Base-by-base conservation (phyloP, 768 basidiomycete genomes). In the Arthromyces matolae region DNA sequence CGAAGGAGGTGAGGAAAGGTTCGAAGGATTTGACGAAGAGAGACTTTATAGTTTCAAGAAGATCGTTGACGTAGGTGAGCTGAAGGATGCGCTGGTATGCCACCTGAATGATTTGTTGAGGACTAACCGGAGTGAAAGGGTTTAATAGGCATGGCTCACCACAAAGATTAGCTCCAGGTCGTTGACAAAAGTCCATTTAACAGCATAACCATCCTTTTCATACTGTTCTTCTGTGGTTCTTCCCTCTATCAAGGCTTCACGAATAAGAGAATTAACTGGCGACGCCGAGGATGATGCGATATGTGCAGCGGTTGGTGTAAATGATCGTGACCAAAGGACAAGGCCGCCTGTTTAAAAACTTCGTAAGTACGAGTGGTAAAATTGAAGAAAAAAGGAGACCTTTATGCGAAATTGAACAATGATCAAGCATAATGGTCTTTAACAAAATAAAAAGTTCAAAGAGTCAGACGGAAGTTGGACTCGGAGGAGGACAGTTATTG, bases 121-220 rank as follows among this genome's bases (percentile, higher is more conserved):
- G 50, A 47, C 46, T 51, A 37, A 44, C 12, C 19, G 43, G 23
- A 27, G 42, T 41, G 31, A 42, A 38, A 23, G 22, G 44, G 37
- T 5, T 29, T 25, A 23, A 43, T 43, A 16, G 8, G 25, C 9
- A 31, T 43, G 35, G 73, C 89, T 56, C 60, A 94, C 93, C 63
- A 96, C 95, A 61, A 99, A 98, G 46, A 98, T 94, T 58, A 99
- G 78, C 52, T 95, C 95, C 36, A 98, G 75, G 53, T 94, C 93
- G 63, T 99, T 99, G 24, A 89, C 85, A 59, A 93, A 90, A 0
- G 91, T 84, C 93, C 95, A 97, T 65, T 86, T 86, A 43, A 97
- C 83, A 22, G 92, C 86, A 58, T 93, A 95, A 2, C 94, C 94
- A 58, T 95, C 94, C 64, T 84, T 93, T 69, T 95, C 93, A 63